phyloP scores from a whole-genome alignment of 495 filamentous ascomycete species.

The Podospora pseudopauciseta region DNA sequence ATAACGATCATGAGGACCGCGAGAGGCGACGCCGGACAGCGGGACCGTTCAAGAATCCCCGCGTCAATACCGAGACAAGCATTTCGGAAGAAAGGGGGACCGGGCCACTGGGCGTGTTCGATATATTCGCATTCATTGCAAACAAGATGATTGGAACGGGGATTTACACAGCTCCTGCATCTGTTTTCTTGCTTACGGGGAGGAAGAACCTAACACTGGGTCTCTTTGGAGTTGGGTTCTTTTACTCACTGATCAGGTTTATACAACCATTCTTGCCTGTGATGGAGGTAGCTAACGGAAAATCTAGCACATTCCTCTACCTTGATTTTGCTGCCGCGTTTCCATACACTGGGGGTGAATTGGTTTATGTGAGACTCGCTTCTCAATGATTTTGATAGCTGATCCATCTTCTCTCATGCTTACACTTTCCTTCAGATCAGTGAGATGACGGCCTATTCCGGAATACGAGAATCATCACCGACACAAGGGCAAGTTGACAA shows the following conservation, averaged over 20 bases:
- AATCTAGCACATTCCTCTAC: background rate
- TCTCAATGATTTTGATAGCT: too few species aligned
- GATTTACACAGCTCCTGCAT: constrained; percentile 50
- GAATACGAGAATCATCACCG: background rate
- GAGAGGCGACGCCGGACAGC: too few species aligned
- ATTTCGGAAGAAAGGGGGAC: background rate
- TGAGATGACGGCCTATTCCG: background rate
- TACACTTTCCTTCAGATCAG: background rate
- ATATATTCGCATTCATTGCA: constrained; percentile 34
- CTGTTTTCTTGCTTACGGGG: constrained; percentile 42
- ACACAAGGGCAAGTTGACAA: too few species aligned
- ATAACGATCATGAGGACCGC: too few species aligned
- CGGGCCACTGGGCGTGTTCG: background rate
- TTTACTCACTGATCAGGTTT: background rate
- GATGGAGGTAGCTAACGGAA: too few species aligned
- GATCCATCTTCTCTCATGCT: background rate
- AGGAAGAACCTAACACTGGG: background rate
- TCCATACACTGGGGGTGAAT: background rate
- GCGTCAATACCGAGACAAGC: too few species aligned
- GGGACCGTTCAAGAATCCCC: too few species aligned
- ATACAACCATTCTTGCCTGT: too few species aligned
- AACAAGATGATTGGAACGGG: constrained; percentile 56
- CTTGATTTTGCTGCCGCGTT: constrained; percentile 4
- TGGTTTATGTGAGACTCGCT: constrained; percentile 1
- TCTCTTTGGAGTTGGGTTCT: background rate